Base-by-base conservation (phyloP, 352 stramenopile species). In the Phytophthora europaea region DNA sequence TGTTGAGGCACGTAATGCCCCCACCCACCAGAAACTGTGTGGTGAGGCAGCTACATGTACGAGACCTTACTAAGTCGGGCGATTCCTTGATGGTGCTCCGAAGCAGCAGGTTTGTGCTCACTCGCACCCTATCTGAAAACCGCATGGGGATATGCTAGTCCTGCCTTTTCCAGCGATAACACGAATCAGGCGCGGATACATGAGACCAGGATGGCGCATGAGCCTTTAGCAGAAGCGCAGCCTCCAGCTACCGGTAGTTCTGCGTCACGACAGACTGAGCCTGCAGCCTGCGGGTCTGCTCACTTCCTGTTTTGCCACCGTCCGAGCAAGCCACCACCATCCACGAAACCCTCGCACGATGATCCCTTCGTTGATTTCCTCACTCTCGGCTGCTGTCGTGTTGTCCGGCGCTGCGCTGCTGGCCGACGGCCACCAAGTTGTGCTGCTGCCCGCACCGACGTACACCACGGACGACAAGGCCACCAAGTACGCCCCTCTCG, bases 401-500 rank as follows among this genome's bases (percentile, higher is more conserved):
- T 48, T 83, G 10, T 76, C 67, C n/a, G 71, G 56, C 28, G 48
- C 65, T 33, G 61, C 57, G 9, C 33, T 84, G 33, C 65, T 78
- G 1, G 54, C 65, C 0, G 54, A 81, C 3, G 79, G 73, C 10
- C 79, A 86, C 55, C 75, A 82, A 36, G 72, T 77, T 53, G 76
- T 86, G 43, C 67, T 82, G 28, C 67, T 84, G 15, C 79, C 79
- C 8, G 62, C 72, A 20, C 79, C 76, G 20, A 84, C 76, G 43
- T 86, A 73, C 57, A 84, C 71, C 15, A 76, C 79, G 18, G 61
- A 74, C 38, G 75, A 79, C 48, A 70, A 72, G 34, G 73, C 65
- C 31, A 76, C 73, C 53, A 76, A 82, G 73, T 82, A 82, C 67
- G 76, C 79, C 0, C 82, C 78, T 20, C 57, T 85, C 28, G 82